Conservation (phyloP, 352 stramenopile species). For the Phytophthora tentaculata region DNA sequence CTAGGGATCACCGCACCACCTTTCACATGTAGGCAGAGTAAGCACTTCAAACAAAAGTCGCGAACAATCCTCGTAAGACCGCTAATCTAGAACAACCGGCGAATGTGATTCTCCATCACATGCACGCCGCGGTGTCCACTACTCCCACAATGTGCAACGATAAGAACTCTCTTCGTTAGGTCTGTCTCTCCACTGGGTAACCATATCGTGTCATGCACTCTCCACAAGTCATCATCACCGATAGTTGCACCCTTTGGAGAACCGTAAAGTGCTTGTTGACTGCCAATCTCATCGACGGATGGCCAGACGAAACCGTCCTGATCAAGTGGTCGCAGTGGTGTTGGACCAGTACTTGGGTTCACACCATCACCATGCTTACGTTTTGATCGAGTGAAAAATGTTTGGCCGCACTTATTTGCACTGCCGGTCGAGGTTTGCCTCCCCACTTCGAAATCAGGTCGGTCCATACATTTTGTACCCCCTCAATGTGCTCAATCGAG, state of each 20-base stretch:
- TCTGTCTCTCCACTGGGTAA: background rate
- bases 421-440: background rate
- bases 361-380: background rate
- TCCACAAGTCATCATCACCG: conserved; percentile 1
- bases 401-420: background rate
- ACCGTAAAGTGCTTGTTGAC: background rate
- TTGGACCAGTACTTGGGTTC: background rate
- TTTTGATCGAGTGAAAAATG: background rate
- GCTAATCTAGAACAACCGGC: conserved; percentile 13
- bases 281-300: conserved; percentile 6
- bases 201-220: conserved; percentile 7
- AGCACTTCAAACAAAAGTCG: conserved; percentile 15
- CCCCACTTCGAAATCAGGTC: background rate
- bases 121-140: conserved; percentile 15
- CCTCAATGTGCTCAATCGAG: background rate
- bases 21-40: conserved; percentile 26
- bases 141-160: conserved; percentile 12
- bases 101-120: conserved; percentile 19
- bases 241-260: background rate
- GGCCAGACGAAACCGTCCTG: conserved; percentile 7
- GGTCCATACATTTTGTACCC: background rate
- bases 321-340: conserved; percentile 7
- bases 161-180: background rate
- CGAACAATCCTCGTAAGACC: conserved; percentile 7
- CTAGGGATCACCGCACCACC: conserved; percentile 10